Evolutionary conservation across 1,284 basidiomycete genomes (phyloP), one percentile per base, ranked within the genome.

Genomic region (Austroboletus niveus): DNA sequence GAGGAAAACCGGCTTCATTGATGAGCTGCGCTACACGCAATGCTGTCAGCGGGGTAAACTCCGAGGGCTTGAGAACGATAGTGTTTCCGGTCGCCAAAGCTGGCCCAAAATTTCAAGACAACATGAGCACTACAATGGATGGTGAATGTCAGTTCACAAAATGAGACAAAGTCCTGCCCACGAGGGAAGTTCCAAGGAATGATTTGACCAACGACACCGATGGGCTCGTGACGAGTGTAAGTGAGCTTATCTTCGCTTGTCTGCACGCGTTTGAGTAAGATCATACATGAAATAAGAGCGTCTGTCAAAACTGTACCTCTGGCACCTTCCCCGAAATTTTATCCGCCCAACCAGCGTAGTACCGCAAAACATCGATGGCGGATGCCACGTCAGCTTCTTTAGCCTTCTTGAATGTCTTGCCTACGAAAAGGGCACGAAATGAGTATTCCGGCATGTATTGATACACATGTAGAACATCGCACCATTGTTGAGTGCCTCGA

Each of bases 211-310:
- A 85, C 81, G 53, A 98, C 94, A 60, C 95, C 96, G 61, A 97
- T 87, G 15, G 96, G 94, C 72, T 98, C 95, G 69, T 97, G 92
- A 30, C 86, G 80, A 15, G 91, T 91, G 73, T 92, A 94, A 5
- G 77, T 79, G 52, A 94, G 74, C 70, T 90, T 92, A 49, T 64
- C 72, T 62, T 89, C 80, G 56, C 78, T 73, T 42, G 86, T 89
- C 81, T 81, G 39, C 5, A 14, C 11, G 10, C 8, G 14, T 31
- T 30, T 5, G 1, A 44, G 45, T 22, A 58, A 57, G 20, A n/a
- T 34, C 15, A 20, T 32, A 10, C 42, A 8, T 15, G 32, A 11
- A 31, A 24, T 3, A 6, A 8, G 31, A 11, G 22, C 15, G 29
- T 29, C 29, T 6, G 29, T 29, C 29, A 8, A 29, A 30, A 32